phyloP scores from a whole-genome alignment of 176 grass and related monocot species.

The Luzula sylvatica region DNA sequence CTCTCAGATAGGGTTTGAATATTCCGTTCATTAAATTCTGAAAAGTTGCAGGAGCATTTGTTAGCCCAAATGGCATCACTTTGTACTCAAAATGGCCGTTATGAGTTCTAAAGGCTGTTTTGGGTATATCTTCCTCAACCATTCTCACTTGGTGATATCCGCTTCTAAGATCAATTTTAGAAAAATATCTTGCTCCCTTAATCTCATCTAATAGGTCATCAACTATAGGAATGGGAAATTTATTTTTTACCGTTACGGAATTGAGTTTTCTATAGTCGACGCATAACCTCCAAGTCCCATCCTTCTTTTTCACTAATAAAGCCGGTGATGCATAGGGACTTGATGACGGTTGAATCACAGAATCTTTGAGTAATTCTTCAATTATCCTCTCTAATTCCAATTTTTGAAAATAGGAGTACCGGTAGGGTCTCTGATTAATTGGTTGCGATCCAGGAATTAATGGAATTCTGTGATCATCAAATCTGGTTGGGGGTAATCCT shows the following conservation, averaged over 20 bases:
- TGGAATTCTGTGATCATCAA: background rate
- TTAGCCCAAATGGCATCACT: background rate
- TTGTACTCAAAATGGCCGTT: background rate
- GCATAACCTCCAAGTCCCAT: background rate
- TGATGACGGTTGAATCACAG: background rate
- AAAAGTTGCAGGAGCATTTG: background rate
- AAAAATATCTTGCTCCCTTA: background rate
- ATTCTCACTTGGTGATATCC: background rate
- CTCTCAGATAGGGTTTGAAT: no score
- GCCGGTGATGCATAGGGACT: background rate
- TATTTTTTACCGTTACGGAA: background rate
- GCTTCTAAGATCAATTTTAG: background rate
- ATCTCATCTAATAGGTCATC: conserved; percentile 2
- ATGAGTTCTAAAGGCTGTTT: background rate
- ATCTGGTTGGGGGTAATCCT: background rate
- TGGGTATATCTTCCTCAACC: background rate
- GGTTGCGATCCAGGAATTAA: background rate
- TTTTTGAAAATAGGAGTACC: conserved; percentile 1
- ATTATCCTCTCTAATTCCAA: background rate
- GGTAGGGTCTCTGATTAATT: background rate
- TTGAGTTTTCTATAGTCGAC: conserved; percentile 1
- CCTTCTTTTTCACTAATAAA: conserved; percentile 9
- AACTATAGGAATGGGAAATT: background rate
- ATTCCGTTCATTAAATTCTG: no score
- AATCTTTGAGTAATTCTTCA: background rate